A percentile compares a stretch with the other conserved stretches of the same genome.
Evolutionary conservation across 208 protist species (phyloP).

Genomic region (Leishmania amazonensis): DNA sequence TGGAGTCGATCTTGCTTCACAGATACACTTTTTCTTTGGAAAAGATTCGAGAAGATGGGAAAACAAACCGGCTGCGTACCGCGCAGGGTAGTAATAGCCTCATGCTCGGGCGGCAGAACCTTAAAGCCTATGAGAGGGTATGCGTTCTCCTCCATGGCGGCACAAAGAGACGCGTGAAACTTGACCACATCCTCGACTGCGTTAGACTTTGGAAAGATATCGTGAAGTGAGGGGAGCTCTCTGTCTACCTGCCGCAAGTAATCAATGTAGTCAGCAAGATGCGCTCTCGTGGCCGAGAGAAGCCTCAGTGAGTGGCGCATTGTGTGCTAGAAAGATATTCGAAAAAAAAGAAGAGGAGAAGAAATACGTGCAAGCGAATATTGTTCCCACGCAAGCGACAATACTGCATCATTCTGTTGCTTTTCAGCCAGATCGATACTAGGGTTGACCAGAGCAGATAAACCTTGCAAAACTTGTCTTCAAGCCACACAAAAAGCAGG

Average conservation of each 20-base stretch:
- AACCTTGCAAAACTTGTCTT: not conserved
- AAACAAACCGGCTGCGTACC: constrained; percentile 54
- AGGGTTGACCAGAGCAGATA: not conserved
- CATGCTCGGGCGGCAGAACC: constrained; percentile 53
- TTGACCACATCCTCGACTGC: constrained; percentile 43
- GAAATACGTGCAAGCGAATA: not conserved
- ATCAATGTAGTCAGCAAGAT: constrained; percentile 58
- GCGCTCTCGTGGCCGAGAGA: constrained; percentile 28
- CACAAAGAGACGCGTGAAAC: constrained; percentile 77
- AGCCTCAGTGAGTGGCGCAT: constrained; percentile 24
- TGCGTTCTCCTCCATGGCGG: constrained; percentile 52
- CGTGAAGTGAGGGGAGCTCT: constrained; percentile 65
- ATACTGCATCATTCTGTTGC: not conserved
- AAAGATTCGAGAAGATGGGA: constrained; percentile 72
- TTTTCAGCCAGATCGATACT: not conserved
- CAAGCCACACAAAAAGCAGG: not conserved
- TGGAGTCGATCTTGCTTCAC: constrained; percentile 58
- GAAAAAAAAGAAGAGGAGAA: not conserved
- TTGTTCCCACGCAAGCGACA: not conserved
- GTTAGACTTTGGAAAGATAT: constrained; percentile 66
- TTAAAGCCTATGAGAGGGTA: constrained; percentile 73
- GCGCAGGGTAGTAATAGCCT: constrained; percentile 46
- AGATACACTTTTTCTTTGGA: constrained; percentile 36
- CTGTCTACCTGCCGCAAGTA: constrained; percentile 61
- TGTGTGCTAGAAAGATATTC: constrained; percentile 1